Evolutionary conservation across 2,329 filamentous ascomycete species (phyloP).

Genomic region (Calycina marina): DNA sequence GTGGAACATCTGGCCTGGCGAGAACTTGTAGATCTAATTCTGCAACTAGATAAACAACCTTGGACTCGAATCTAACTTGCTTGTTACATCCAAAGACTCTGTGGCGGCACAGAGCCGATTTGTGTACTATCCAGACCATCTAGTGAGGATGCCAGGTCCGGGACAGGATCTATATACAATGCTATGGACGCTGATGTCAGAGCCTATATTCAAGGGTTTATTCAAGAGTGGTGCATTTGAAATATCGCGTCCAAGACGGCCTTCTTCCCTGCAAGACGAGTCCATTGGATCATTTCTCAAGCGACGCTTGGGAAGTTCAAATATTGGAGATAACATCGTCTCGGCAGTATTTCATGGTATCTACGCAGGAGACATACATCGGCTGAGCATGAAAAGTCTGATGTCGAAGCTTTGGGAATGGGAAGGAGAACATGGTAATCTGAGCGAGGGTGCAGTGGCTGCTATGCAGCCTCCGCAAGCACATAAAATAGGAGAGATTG

Average conservation of each 20-base stretch:
- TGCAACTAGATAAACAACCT: constrained; percentile 47
- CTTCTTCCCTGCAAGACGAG: constrained; percentile 39
- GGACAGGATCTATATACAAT: constrained; percentile 22
- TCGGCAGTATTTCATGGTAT: constrained; percentile 77
- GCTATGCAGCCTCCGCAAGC: too few species aligned
- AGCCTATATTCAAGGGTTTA: constrained; percentile 40
- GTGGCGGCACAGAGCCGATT: constrained; percentile 51
- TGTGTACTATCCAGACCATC: constrained; percentile 77
- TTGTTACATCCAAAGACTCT: constrained; percentile 34
- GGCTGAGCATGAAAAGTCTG: constrained; percentile 58
- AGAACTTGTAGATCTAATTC: too few species aligned
- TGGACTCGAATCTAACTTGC: constrained; percentile 38
- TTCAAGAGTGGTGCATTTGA: constrained; percentile 18
- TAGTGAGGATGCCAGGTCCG: constrained; percentile 46
- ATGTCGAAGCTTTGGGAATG: constrained; percentile 13
- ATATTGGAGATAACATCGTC: constrained; percentile 53
- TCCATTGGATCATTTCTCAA: constrained; percentile 55
- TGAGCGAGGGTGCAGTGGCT: too few species aligned
- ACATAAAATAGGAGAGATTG: constrained; percentile 1
- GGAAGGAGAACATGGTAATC: constrained; percentile 11
- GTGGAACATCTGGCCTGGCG: constrained; percentile 1
- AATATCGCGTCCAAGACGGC: constrained; percentile 21
- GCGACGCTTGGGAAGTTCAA: constrained; percentile 34
- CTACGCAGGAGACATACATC: constrained; percentile 77
- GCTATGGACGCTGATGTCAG: constrained; percentile 26